These are phyloP conservation scores for Boeremia lycopersici DNA, from an alignment of 2,329 filamentous ascomycete genomes.

Conservation along the genomic window DNA sequence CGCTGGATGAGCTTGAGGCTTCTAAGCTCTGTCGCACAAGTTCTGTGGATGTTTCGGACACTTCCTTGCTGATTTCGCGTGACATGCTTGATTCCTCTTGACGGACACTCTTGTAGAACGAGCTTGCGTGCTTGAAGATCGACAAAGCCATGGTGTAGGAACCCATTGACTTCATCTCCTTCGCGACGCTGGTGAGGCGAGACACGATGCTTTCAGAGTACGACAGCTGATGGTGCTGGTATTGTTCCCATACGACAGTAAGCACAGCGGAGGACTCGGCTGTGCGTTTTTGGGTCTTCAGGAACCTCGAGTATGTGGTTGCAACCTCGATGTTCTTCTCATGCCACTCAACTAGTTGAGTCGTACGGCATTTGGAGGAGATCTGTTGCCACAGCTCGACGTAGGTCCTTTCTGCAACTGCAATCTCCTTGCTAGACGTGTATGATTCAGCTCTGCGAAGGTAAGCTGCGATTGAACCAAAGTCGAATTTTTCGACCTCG, in stretches of 20 bases:
- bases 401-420: slow-evolving; percentile 54
- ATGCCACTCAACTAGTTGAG: slow-evolving; percentile 54
- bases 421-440: slow-evolving; percentile 35
- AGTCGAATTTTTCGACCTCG: slow-evolving; percentile 35
- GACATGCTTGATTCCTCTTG: slow-evolving; percentile 49
- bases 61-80: slow-evolving; percentile 50
- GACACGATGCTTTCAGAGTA: slow-evolving; percentile 47
- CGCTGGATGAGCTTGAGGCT: slow-evolving; percentile 41
- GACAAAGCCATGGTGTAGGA: slow-evolving; percentile 53
- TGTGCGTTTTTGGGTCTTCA: slow-evolving; percentile 54
- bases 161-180: slow-evolving; percentile 54
- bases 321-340: slow-evolving; percentile 55
- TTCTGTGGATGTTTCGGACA: slow-evolving; percentile 51
- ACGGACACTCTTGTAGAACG: slow-evolving; percentile 41
- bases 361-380: slow-evolving; percentile 53
- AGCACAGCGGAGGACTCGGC: slow-evolving; percentile 55
- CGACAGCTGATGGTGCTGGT: slow-evolving; percentile 51
- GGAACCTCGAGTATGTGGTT: slow-evolving; percentile 55
- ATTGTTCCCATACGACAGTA: slow-evolving; percentile 56
- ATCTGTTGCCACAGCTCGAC: slow-evolving; percentile 60
- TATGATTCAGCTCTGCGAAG: slow-evolving; percentile 49
- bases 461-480: slow-evolving; percentile 45
- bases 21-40: slow-evolving; percentile 49
- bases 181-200: slow-evolving; percentile 50
- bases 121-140: slow-evolving; percentile 53